Evolutionary conservation across 2,329 filamentous ascomycete genomes (phyloP).

Genomic region (Ophiocordyceps polyrhachis-furcata): DNA sequence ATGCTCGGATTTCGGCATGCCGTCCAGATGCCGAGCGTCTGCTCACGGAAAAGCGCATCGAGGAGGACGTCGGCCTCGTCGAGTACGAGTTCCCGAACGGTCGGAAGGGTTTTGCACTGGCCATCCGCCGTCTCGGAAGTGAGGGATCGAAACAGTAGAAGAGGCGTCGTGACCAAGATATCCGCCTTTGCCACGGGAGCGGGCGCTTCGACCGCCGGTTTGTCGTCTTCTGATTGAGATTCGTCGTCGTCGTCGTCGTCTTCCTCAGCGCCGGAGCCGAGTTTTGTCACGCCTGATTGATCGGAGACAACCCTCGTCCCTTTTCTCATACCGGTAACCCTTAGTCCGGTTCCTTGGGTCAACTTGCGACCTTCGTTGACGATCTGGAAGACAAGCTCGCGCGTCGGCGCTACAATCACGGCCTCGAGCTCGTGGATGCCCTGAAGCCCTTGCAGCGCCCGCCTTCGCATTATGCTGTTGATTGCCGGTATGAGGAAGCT

Average conservation of each 20-base stretch:
- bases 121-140: constrained; percentile 20
- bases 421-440: constrained; percentile 36
- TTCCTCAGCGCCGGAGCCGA: constrained; percentile 19
- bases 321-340: constrained; percentile 68
- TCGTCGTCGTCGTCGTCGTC: constrained; percentile 12
- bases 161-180: constrained; percentile 22
- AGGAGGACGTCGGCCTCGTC: constrained; percentile 94
- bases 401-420: constrained; percentile 59
- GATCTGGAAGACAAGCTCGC: constrained; percentile 63
- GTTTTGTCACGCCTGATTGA: constrained; percentile 17
- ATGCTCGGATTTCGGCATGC: constrained; percentile 54
- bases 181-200: constrained; percentile 16
- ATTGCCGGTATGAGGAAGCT: constrained; percentile 81
- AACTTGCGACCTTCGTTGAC: constrained; percentile 76
- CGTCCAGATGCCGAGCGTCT: constrained; percentile 71
- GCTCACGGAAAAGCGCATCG: constrained; percentile 75
- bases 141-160: constrained; percentile 60
- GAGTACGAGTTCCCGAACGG: constrained; percentile 57
- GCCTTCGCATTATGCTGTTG: constrained; percentile 47
- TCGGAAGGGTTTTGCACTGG: constrained; percentile 35
- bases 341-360: constrained; percentile 54
- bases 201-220: constrained; percentile 10
- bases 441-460: constrained; percentile 23
- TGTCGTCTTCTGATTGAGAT: constrained; percentile 16
- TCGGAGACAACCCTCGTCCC: constrained; percentile 50